Conservation (phyloP, 2,329 filamentous ascomycete genomes). For the Alternaria rosae region DNA sequence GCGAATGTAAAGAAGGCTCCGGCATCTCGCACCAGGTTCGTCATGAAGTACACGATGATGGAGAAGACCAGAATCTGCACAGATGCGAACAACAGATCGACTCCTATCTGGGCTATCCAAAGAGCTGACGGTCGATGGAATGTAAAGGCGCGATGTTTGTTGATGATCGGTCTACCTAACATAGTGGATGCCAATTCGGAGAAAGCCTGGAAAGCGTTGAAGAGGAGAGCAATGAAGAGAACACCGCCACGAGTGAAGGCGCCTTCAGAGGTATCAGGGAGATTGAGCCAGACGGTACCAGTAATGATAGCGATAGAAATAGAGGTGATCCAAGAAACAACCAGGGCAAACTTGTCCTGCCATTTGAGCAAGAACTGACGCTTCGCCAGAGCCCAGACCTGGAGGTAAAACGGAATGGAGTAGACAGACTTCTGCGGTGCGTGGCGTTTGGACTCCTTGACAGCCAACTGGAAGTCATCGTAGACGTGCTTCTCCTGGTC, state of each 20-base stretch:
- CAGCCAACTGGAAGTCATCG: constrained; percentile 78
- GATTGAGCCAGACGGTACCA: constrained; percentile 79
- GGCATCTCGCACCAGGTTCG: constrained; percentile 54
- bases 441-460: constrained; percentile 79
- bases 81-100: constrained; percentile 76
- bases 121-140: constrained; percentile 83
- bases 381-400: constrained; percentile 83
- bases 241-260: constrained; percentile 84
- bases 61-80: constrained; percentile 67
- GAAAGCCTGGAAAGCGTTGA: constrained; percentile 89
- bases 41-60: constrained; percentile 61
- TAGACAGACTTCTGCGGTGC: constrained; percentile 79
- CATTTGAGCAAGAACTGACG: constrained; percentile 86
- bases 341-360: constrained; percentile 81
- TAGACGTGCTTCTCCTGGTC: constrained; percentile 70
- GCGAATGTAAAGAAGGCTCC: constrained; percentile 59
- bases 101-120: constrained; percentile 83
- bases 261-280: constrained; percentile 68
- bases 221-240: constrained; percentile 79
- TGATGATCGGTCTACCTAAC: constrained; percentile 77
- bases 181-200: constrained; percentile 78
- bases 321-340: constrained; percentile 73
- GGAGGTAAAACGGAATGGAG: constrained; percentile 80
- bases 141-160: constrained; percentile 83
- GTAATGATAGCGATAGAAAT: constrained; percentile 80